Evolutionary conservation across 192 early-diverging fungal genomes (phyloP), one percentile per base, ranked within the genome.

Genomic region (Geosiphon pyriformis): DNA sequence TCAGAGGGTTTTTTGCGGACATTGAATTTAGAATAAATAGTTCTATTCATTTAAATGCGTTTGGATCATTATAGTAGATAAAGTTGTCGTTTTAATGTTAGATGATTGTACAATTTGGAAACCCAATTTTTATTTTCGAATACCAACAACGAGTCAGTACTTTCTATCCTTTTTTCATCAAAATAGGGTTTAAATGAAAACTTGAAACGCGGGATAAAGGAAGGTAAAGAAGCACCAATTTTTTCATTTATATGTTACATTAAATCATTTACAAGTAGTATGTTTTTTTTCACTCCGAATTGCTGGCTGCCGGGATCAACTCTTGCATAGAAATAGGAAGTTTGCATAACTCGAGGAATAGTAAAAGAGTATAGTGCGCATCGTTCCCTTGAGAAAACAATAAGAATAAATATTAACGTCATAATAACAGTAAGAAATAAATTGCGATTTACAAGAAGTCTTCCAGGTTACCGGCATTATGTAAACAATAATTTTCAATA

Each of bases 1-100:
- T 88, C 86, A 30, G 78, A 86, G 47, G 89, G 82, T 0, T 89
- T 94, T 61, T 68, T 94, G 55, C 90, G 53, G 85, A 74, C 20
- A 68, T 68, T 25, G 62, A 77, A 34, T 70, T n/a, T n/a, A n/a
- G n/a, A n/a, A n/a, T n/a, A n/a, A n/a, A n/a, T n/a, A n/a, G n/a
- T n/a, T n/a, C n/a, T n/a, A n/a, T n/a, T n/a, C n/a, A n/a, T n/a
- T n/a, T n/a, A n/a, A n/a, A n/a, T n/a, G n/a, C n/a, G n/a, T n/a
- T n/a, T n/a, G n/a, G n/a, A n/a, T n/a, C n/a, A n/a, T n/a, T n/a
- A n/a, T n/a, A n/a, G n/a, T n/a, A n/a, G n/a, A n/a, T n/a, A n/a
- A n/a, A n/a, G n/a, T n/a, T n/a, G n/a, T n/a, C n/a, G n/a, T n/a
- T n/a, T n/a, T n/a, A n/a, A n/a, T n/a, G n/a, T n/a, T n/a, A n/a